Percentiles rank a stretch among this genome's conserved stretches.
These are phyloP conservation scores for Pythium myriotylum DNA, from an alignment of 352 stramenopile species.

Conservation along the genomic window DNA sequence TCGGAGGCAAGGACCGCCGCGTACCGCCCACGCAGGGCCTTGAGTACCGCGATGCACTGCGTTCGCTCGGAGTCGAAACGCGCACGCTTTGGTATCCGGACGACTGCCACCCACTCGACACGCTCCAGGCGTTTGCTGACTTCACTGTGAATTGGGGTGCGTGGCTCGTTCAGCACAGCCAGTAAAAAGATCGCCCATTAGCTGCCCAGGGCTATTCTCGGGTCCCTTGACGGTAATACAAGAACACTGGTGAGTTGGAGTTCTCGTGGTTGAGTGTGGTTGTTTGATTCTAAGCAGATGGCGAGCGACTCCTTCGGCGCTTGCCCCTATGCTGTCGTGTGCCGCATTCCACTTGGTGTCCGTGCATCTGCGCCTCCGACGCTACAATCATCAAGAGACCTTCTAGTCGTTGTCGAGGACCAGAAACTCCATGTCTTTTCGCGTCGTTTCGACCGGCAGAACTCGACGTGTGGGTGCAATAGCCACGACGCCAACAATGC, in stretches of 20 bases:
- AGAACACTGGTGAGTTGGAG: constrained; percentile 3
- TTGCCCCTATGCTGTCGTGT: constrained; percentile 16
- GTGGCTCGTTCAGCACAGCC: constrained; percentile 65
- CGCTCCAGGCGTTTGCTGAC: constrained; percentile 65
- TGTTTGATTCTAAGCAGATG: constrained; percentile 4
- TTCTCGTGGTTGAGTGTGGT: not conserved
- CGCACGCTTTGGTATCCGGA: constrained; percentile 76
- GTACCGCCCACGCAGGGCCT: constrained; percentile 92
- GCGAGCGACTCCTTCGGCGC: not conserved
- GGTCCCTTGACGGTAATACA: not conserved
- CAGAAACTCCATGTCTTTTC: constrained; percentile 17
- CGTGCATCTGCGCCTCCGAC: not conserved
- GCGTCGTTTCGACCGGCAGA: not conserved
- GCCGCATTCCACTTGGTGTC: not conserved
- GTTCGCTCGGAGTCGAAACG: constrained; percentile 50
- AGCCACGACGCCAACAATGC: not conserved
- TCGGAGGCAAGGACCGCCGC: constrained; percentile 91
- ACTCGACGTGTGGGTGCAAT: constrained; percentile 23
- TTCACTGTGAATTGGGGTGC: constrained; percentile 79
- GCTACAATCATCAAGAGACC: constrained; percentile 11
- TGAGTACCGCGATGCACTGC: constrained; percentile 92
- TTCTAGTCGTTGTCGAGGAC: constrained; percentile 16
- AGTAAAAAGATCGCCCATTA: not conserved
- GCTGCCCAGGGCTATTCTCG: constrained; percentile 2
- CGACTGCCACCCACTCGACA: constrained; percentile 70